phyloP scores from a whole-genome alignment of 2,329 filamentous ascomycete genomes.

The Calonectria leucothoes region DNA sequence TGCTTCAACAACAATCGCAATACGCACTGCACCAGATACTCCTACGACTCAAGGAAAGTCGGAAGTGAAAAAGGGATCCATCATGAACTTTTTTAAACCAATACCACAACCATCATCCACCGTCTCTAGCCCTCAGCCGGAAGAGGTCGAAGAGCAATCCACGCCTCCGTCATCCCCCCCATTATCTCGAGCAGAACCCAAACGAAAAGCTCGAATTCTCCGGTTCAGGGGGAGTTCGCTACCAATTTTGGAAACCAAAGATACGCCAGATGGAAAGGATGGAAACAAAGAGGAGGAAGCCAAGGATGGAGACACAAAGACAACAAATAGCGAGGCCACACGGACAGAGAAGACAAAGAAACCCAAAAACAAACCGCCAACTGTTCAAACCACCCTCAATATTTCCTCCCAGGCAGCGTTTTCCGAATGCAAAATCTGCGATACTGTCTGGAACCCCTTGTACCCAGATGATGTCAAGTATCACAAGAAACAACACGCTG shows the following conservation, averaged over 20 bases:
- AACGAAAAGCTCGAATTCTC: slow-evolving; percentile 43
- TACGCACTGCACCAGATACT: not conserved
- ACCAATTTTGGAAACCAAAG: slow-evolving; percentile 18
- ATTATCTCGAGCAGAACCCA: not conserved
- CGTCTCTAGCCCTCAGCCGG: slow-evolving; percentile 26
- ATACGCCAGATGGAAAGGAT: not conserved
- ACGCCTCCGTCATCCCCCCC: slow-evolving; percentile 39
- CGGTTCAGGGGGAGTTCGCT: slow-evolving; percentile 41
- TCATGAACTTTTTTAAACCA: slow-evolving; percentile 56
- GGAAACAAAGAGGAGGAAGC: not conserved
- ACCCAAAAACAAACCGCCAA: slow-evolving; percentile 35
- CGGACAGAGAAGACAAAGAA: slow-evolving; percentile 19
- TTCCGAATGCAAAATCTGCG: slow-evolving; percentile 56
- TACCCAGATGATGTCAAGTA: slow-evolving; percentile 57
- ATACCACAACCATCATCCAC: slow-evolving; percentile 27
- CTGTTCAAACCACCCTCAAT: slow-evolving; percentile 58
- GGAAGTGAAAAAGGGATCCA: slow-evolving; percentile 47
- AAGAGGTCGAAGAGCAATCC: slow-evolving; percentile 26
- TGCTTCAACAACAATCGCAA: not conserved
- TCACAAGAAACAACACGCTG: slow-evolving; percentile 53
- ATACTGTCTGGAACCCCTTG: slow-evolving; percentile 58
- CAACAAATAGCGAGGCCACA: slow-evolving; percentile 5
- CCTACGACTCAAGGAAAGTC: not conserved
- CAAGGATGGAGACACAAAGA: not conserved
- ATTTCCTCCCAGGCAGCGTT: slow-evolving; percentile 55